phyloP scores from a whole-genome alignment of 176 grass and related monocot species.

The Triticum turgidum region DNA sequence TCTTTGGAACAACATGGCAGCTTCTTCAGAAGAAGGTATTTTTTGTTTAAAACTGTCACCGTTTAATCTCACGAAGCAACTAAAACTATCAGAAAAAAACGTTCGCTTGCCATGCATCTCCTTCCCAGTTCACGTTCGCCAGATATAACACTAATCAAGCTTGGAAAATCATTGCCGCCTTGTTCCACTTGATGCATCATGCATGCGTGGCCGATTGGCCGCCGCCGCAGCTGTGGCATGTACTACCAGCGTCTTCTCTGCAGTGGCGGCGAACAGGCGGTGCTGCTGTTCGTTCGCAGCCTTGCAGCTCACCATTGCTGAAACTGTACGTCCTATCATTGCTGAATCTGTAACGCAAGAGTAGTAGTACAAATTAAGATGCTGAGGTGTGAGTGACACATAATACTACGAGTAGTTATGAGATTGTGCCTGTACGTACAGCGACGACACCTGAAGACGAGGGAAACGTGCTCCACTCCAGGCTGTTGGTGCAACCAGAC shows the following conservation, averaged over 20 bases:
- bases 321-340: not conserved
- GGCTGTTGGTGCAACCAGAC: slow-evolving; percentile 3
- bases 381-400: not conserved
- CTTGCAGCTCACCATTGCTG: not conserved
- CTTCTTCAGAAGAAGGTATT: too few relatives aligned
- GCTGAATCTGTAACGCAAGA: not conserved
- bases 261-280: not conserved
- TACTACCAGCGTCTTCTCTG: not conserved
- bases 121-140: too few relatives aligned
- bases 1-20: too few relatives aligned
- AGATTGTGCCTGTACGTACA: not conserved
- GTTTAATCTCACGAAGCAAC: too few relatives aligned
- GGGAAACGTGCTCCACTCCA: not conserved
- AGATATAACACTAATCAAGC: too few relatives aligned
- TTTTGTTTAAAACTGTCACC: too few relatives aligned
- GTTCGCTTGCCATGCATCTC: too few relatives aligned
- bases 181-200: too few relatives aligned
- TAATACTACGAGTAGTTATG: not conserved
- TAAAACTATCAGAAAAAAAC: too few relatives aligned
- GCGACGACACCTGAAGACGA: not conserved
- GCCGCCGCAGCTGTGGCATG: not conserved
- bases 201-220: not conserved
- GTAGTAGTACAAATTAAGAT: not conserved
- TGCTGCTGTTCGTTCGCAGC: not conserved
- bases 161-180: too few relatives aligned